Evolutionary conservation across 176 grass and related monocot genomes (phyloP), one percentile per base, ranked within the genome.

Genomic region (Aegilops tauschii): DNA sequence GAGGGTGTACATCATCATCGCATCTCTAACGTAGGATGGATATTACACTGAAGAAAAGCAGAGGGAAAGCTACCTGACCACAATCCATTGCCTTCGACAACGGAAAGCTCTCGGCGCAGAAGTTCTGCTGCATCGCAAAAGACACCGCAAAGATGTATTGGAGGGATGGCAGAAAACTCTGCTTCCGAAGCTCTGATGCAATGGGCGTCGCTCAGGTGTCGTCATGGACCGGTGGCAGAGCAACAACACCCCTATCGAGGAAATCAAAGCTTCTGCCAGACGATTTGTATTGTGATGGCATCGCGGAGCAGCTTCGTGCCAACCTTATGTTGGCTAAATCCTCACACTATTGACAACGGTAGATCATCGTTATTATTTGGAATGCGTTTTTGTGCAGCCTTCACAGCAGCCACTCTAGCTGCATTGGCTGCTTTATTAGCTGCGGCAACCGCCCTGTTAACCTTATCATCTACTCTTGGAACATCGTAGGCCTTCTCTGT

Each of bases 381-480:
- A 25, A 91, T 91, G 80, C 88, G 91, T 47, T 90, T 93, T 76
- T 98, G 93, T 75, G 93, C 96, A 71, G 93, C 96, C 87, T 98
- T 98, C 71, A 98, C 93, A 2, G 93, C 93, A 68, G 96, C 90
- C 69, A 98, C 96, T 85, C 96, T 86, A 68, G 96, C 92, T 73
- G 96, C 96, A 96, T 98, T 98, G 45, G 93, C 96, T 77, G 96
- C 73, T 92, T 93, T 98, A 88, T 98, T 98, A 40, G 96, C 96
- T 87, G 88, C 88, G 29, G 91, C 86, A 70, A 96, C 87, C 0
- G 93, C 93, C 83, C 75, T 94, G 82, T 96, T 98, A 81, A 96
- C 93, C 80, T 91, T 98, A 82, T 93, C 91, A 56, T 98, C 96
- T 82, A 96, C 92, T 84, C 96, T 90, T 30, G 92, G 90, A 34